phyloP scores from a whole-genome alignment of 2,329 filamentous ascomycete genomes.

The Fonsecaea monophora region DNA sequence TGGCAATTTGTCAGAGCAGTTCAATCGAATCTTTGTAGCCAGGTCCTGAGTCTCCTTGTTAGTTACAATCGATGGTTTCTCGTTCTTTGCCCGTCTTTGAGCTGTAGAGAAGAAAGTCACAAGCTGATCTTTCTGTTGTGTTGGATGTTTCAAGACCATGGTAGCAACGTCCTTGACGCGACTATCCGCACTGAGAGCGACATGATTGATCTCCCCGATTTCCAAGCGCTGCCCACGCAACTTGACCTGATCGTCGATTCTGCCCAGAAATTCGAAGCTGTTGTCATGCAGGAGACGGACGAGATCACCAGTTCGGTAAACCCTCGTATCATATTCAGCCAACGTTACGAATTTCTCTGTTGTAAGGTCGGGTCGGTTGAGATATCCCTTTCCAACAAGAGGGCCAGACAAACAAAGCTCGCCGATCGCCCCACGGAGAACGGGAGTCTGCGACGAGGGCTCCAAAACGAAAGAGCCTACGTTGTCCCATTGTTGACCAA shows the following conservation, averaged over 20 bases:
- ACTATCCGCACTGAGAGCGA: conserved; percentile 68
- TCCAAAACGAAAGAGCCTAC: conserved; percentile 81
- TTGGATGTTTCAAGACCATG: conserved; percentile 73
- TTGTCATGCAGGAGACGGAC: conserved; percentile 80
- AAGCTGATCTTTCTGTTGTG: conserved; percentile 79
- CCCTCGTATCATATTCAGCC: conserved; percentile 60
- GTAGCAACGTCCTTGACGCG: conserved; percentile 75
- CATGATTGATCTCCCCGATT: conserved; percentile 87
- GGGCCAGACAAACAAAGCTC: conserved; percentile 88
- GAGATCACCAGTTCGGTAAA: conserved; percentile 89
- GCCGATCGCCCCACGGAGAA: conserved; percentile 78
- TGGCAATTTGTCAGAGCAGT: conserved; percentile 74
- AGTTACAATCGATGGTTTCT: conserved; percentile 47
- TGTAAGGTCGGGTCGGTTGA: conserved; percentile 80
- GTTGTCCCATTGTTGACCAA: conserved; percentile 84
- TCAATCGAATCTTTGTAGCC: conserved; percentile 59
- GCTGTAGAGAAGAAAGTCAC: conserved; percentile 71
- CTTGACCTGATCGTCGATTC: conserved; percentile 91
- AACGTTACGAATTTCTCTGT: conserved; percentile 75
- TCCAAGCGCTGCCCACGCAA: conserved; percentile 87
- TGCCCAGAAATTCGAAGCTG: conserved; percentile 84
- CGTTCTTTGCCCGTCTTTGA: conserved; percentile 30
- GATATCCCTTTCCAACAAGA: conserved; percentile 86
- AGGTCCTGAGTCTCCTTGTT: conserved; percentile 49
- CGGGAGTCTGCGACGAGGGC: conserved; percentile 71